Conservation (phyloP, 495 filamentous ascomycete genomes). For the Hypoxylon subgilvum region DNA sequence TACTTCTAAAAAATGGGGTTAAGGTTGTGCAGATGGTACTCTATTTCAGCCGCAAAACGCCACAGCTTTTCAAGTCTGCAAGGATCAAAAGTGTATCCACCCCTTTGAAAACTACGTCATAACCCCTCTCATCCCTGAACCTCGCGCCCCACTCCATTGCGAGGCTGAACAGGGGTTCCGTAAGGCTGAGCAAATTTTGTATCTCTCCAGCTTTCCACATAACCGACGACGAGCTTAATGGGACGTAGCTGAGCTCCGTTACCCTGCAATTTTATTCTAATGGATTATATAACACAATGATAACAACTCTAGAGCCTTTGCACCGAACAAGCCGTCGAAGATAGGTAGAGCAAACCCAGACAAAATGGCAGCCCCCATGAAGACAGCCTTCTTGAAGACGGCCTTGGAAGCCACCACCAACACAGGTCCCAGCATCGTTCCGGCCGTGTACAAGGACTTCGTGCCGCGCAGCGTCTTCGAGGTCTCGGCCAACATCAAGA, state of each 20-base stretch:
- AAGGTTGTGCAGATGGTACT: background rate
- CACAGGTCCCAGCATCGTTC: too few relatives aligned
- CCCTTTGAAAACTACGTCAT: constrained; percentile 21
- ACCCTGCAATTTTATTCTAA: background rate
- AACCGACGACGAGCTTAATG: constrained; percentile 7
- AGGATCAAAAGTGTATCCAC: constrained; percentile 3
- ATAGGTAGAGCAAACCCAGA: background rate
- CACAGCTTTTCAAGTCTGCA: constrained; percentile 27
- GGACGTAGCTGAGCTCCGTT: background rate
- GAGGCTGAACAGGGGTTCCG: constrained; percentile 20
- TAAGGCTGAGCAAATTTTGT: constrained; percentile 9
- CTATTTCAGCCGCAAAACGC: constrained; percentile 18
- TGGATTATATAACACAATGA: constrained; percentile 5
- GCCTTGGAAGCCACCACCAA: too few relatives aligned
- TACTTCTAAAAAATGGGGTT: too few relatives aligned
- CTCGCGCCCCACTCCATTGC: constrained; percentile 2
- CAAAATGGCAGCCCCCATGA: background rate
- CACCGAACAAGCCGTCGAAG: constrained; percentile 10
- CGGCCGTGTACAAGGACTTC: constrained; percentile 56
- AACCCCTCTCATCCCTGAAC: constrained; percentile 19
- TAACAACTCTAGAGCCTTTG: background rate
- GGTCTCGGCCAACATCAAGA: constrained; percentile 67
- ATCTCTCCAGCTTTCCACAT: constrained; percentile 4
- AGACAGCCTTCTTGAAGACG: too few relatives aligned
- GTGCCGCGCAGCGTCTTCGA: constrained; percentile 75